Base-by-base conservation (phyloP, 2,329 filamentous ascomycete species). In the Zalaria obscura region DNA sequence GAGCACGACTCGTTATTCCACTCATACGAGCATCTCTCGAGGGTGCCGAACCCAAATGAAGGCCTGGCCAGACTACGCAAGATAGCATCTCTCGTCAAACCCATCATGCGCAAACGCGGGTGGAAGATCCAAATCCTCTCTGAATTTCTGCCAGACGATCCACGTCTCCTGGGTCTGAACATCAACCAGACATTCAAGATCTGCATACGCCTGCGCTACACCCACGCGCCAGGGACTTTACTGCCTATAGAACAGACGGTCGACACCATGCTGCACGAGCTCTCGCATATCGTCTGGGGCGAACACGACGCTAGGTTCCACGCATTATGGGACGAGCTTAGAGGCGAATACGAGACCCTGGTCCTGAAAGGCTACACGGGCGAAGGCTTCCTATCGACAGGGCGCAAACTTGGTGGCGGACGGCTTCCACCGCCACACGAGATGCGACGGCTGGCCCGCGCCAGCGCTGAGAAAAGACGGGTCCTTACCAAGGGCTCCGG, bases 211-310 rank as follows among this genome's bases (percentile, higher is more conserved):
- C 66, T 96, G 44, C 79, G 89, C 42, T 80, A 91, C 59, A 68
- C 83, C 4, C 69, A 74, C 51, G 84, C 93, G 56, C 70, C 74
- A 6, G 76, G 68, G 33, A 78, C 85, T 51, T 96, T 96, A 54
- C 61, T 94, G 18, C 79, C 83, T 1, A 64, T 88, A 43, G 86
- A 95, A 55, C 69, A 83, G 48, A 72, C 94, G 5, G 70, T 86
- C 35, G 87, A 95, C 59, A 96, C 89, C 0, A 83, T 96, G 78
- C 75, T 96, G 18, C 89, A 96, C 57, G 89, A 96, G 67, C 74
- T 96, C 3, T 80, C 77, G n/a, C 89, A 96, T 55, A 94, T 83
- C 49, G 74, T 86, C 7, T 78, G 81, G 59, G 86, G 85, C 0
- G 83, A 84, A 2, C 89, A 96, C 58, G 78, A 95, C 55, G 72